A percentile compares a stretch with the other conserved stretches of the same genome.
These are phyloP conservation scores for Penicillium sp. DNA, from an alignment of 2,329 filamentous ascomycete species.

Conservation along the genomic window DNA sequence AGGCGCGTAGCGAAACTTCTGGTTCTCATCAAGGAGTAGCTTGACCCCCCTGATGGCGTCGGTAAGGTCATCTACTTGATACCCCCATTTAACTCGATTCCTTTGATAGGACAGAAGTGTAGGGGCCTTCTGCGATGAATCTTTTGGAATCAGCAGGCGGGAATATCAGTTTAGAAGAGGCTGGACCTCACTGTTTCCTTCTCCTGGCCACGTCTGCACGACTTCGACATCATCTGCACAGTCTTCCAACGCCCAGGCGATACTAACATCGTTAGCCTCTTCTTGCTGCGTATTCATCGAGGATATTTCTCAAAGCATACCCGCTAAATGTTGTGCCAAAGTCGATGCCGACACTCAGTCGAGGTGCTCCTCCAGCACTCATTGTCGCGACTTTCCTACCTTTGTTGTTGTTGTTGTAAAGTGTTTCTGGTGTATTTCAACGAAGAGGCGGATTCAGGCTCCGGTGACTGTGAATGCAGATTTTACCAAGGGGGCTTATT, in stretches of 20 bases:
- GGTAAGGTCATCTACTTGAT: constrained; percentile 19
- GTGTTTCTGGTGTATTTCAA: too few relatives aligned
- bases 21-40: constrained; percentile 5
- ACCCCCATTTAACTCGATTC: constrained; percentile 21
- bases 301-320: constrained; percentile 8
- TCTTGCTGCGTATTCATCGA: too few relatives aligned
- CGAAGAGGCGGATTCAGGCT: too few relatives aligned
- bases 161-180: not conserved
- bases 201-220: constrained; percentile 26
- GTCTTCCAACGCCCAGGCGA: constrained; percentile 21
- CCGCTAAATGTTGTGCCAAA: constrained; percentile 35
- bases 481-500: too few relatives aligned
- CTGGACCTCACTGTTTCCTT: constrained; percentile 19
- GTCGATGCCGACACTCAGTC: constrained; percentile 27
- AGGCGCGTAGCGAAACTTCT: not conserved
- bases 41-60: constrained; percentile 28
- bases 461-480: too few relatives aligned
- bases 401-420: not conserved
- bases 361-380: not conserved
- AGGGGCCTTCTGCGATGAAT: constrained; percentile 21
- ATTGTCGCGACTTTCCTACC: not conserved
- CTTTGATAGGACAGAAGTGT: constrained; percentile 10
- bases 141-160: constrained; percentile 9
- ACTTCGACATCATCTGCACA: constrained; percentile 20
- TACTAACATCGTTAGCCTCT: constrained; percentile 5